Evolutionary conservation across 371 early-diverging fungal genomes (phyloP), one percentile per base, ranked within the genome.

Genomic region (Mucor ambiguus): DNA sequence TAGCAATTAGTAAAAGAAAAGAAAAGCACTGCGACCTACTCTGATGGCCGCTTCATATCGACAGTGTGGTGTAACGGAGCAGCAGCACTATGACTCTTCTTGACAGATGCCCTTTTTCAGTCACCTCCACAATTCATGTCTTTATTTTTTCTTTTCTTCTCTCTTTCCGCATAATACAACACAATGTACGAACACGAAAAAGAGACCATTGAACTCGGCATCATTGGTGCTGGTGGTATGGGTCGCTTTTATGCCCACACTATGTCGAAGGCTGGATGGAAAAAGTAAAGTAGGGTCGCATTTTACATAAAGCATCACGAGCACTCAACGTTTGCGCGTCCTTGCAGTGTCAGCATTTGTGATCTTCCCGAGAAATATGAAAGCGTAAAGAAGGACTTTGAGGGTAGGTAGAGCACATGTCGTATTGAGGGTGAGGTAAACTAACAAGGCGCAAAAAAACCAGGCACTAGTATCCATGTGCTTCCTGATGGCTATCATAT

Each of bases 141-240:
- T 33, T 37, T 37, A 14, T 18, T 20, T 4, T 4, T 52, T 52
- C 28, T 37, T 22, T 49, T 26, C 52, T 20, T 33, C 52, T 61
- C 24, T 52, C 24, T 49, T 55, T 29, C 41, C 52, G 18, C 22
- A 33, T 26, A 28, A 37, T 4, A 63, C 32, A 56, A 16, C 32
- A n/a, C 37, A 52, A 69, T 59, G 48, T 55, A 64, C 48, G 59
- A 62, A 43, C n/a, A 60, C n/a, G 72, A 88, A 71, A 89, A 85
- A 71, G 85, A 84, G 43, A 78, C 79, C 1, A 64, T 87, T 43
- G 87, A 93, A 60, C 78, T 93, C 60, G 93, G 93, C 44, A 89
- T 93, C 65, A 92, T 92, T 63, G 92, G 93, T 32, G 84, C 91
- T 63, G 97, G 98, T 64, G 97, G 95, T 75, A 98, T 98, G 97